phyloP scores from a whole-genome alignment of 257 asterid genomes.

The Solanum ahanhuiri region DNA sequence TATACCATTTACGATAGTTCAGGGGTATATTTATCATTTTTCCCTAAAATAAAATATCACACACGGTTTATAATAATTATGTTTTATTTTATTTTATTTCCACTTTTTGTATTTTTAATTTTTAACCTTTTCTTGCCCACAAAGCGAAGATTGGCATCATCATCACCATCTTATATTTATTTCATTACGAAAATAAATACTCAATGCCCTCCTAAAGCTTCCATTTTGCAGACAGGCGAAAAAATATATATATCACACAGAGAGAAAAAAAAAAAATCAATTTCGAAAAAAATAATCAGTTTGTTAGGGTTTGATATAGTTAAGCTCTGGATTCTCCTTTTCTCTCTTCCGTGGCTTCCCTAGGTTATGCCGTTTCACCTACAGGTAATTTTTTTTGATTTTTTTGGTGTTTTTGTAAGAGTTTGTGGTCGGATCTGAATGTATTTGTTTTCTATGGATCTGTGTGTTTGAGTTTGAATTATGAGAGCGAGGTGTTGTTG shows the following conservation, averaged over 20 bases:
- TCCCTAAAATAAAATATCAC: not conserved
- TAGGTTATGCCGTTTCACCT: not conserved
- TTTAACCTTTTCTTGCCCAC: conserved; percentile 1
- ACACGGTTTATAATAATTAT: conserved; percentile 1
- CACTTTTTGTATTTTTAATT: not conserved
- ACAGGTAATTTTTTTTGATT: not conserved
- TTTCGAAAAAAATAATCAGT: not conserved
- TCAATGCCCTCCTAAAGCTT: not conserved
- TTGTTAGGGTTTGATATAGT: not conserved
- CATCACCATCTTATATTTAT: not conserved
- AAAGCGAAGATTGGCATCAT: conserved; percentile 5
- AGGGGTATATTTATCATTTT: no score
- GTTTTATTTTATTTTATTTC: not conserved
- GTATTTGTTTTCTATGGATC: not conserved
- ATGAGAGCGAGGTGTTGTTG: not conserved
- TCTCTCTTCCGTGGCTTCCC: conserved; percentile 2
- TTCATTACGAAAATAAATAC: not conserved
- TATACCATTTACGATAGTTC: no score
- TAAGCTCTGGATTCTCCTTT: conserved; percentile 1
- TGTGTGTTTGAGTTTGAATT: not conserved
- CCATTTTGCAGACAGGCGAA: not conserved
- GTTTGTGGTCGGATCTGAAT: not conserved
- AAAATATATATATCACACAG: not conserved
- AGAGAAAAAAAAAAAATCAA: not conserved
- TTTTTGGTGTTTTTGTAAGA: not conserved